These are phyloP conservation scores for Eucalyptus sideroxylon DNA, from an alignment of 345 rosid species.

Conservation along the genomic window DNA sequence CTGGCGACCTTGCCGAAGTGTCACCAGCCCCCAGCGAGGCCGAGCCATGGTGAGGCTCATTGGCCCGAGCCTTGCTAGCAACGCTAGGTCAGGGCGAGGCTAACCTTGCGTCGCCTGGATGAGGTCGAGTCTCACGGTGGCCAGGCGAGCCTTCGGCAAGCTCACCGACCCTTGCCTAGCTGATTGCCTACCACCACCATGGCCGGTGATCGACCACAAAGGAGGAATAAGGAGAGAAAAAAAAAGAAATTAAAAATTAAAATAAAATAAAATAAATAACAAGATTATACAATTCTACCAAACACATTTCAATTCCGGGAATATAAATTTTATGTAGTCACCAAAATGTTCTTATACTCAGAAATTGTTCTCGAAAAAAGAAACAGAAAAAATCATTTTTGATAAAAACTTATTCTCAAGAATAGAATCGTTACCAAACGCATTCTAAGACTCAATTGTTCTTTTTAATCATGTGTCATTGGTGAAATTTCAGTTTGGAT, in stretches of 20 bases:
- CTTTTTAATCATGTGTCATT: too few relatives aligned
- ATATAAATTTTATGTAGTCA: fast-evolving
- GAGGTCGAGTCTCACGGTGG: too few relatives aligned
- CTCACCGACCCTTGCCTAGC: fast-evolving
- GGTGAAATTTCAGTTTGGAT: too few relatives aligned
- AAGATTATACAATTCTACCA: too few relatives aligned
- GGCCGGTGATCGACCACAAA: fast-evolving
- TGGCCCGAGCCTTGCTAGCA: fast-evolving
- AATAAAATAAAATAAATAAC: too few relatives aligned
- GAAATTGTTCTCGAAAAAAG: fast-evolving
- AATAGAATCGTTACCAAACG: fast-evolving
- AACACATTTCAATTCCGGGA: fast-evolving
- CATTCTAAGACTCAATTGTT: too few relatives aligned
- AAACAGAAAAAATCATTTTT: fast-evolving
- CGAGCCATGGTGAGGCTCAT: too few relatives aligned
- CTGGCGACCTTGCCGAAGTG: fast-evolving
- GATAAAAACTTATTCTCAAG: fast-evolving
- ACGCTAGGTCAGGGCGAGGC: fast-evolving
- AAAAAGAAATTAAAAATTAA: too few relatives aligned
- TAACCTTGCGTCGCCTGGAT: fast-evolving
- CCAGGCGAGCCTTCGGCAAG: fast-evolving
- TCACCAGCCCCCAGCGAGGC: fast-evolving
- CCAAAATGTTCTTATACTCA: fast-evolving
- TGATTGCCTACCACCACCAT: fast-evolving
- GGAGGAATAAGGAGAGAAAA: too few relatives aligned